Percentiles rank a stretch among this genome's conserved stretches.
These are phyloP conservation scores for Microascus cirrosus DNA, from an alignment of 2,329 filamentous ascomycete species.

Conservation along the genomic window DNA sequence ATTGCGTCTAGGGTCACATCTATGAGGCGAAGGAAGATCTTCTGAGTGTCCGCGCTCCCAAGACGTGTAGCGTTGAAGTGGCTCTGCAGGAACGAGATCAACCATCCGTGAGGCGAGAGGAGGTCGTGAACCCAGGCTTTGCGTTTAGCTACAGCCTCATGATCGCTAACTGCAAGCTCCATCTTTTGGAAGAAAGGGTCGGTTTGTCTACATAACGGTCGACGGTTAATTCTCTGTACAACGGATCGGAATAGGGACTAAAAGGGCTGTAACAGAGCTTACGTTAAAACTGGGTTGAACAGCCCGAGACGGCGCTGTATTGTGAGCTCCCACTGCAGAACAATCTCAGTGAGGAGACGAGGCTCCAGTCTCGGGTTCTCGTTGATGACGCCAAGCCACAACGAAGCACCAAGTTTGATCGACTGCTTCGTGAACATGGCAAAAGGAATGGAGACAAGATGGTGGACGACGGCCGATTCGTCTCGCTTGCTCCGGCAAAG, in stretches of 20 bases:
- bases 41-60: constrained; percentile 70
- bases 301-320: constrained; percentile 68
- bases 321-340: constrained; percentile 81
- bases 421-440: constrained; percentile 87
- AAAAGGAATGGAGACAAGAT: constrained; percentile 89
- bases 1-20: constrained; percentile 68
- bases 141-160: constrained; percentile 58
- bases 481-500: constrained; percentile 69
- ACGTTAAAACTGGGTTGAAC: constrained; percentile 63
- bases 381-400: constrained; percentile 95
- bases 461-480: constrained; percentile 69
- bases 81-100: constrained; percentile 83
- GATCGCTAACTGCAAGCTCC: constrained; percentile 88
- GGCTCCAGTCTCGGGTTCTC: constrained; percentile 86
- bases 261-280: constrained; percentile 19
- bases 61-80: constrained; percentile 92
- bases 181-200: constrained; percentile 88
- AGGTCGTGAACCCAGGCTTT: constrained; percentile 74
- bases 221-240: neutral
- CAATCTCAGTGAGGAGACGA: constrained; percentile 74
- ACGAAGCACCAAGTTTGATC: constrained; percentile 86
- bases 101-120: constrained; percentile 72
- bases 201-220: constrained; percentile 40
- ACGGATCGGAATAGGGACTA: neutral
- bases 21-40: constrained; percentile 71